Base-by-base conservation (phyloP, 768 basidiomycete species). In the Panellus pusillus region DNA sequence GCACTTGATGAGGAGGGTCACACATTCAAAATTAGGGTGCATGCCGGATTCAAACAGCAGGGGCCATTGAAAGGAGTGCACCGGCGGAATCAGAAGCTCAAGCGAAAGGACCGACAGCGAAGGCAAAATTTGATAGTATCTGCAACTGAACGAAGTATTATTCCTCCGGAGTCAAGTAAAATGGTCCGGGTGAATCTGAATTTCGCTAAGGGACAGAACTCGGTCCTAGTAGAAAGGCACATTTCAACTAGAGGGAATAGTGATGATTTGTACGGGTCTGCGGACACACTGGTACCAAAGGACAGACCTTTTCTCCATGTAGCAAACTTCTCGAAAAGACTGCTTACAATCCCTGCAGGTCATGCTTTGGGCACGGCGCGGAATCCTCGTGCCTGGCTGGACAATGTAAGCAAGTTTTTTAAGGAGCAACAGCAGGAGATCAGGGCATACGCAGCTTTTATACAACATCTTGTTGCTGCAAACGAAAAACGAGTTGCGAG, bases 311-410 rank as follows among this genome's bases (percentile, higher is more conserved):
- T 35, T 2, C 18, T 47, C 15, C 45, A 47, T 29, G 31, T 47
- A 11, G 45, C 45, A 4, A 47, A 47, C 18, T 47, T 47, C n/a
- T 27, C 45, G 7, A 8, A 18, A 6, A 18, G 39, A 39, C 55
- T 54, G 1, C 35, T 63, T 1, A 38, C 31, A 0, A 43, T 63
- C 1, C 29, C 42, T 0, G 43, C 36, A 35, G 63, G 62, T 27
- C 52, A 63, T 44, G 9, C 49, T 3, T 31, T 63, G 0, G 61
- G 56, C 13, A 39, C 32, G n/a, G 55, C 29, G 1, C 13, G 37
- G 1, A 50, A 58, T 29, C 63, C 61, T 0, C 17, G 27, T 2
- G 55, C 38, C 15, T 61, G 53, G 52, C 42, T 63, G 9, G 62
- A 63, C 31, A 52, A 43, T 37, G 35, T 39, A 31, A 7, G n/a